Evolutionary conservation across 148 eudicot species (phyloP), one percentile per base, ranked within the genome.

Genomic region (Rhododendron ferrugineum): DNA sequence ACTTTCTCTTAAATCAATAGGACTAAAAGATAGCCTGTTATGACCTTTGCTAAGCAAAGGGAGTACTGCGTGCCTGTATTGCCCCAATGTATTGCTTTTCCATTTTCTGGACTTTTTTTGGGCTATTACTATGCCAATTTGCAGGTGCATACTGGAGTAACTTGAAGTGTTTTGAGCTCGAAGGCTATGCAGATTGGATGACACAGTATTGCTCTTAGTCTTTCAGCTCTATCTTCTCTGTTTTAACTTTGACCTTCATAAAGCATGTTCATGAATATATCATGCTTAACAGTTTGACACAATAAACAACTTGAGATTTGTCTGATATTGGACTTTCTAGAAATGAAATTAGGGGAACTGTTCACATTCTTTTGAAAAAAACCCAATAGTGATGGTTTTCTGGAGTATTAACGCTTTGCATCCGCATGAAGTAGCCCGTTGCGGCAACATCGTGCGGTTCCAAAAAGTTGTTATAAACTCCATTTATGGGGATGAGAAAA

Each of bases 1-100:
- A 62, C 84, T 72, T 74, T 83, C 60, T 52, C 58, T 85, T 82
- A 49, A 42, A 79, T 83, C 76, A 73, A 83, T 80, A 37, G 83
- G 15, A 40, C 46, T 78, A 77, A 85, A 85, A 85, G 81, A 42
- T 60, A 46, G 85, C 20, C 44, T 32, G 68, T 75, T 28, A 36
- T 75, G 32, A 84, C 77, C 49, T 23, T 84, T 84, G 81, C 42
- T 81, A 73, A 73, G 22, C 22, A 22, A 58, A 14, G 7, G 64
- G 64, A 74, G 36, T 34, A 34, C 5, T 30, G 26, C 77, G 78
- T 75, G 30, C 76, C 44, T 20, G 16, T 46, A 36, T 23, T 78
- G 34, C 70, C 68, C 42, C 42, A 40, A 54, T 47, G 26, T 56
- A 20, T 28, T 42, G 44, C 80, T 23, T 20, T 84, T 50, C n/a